A percentile compares a stretch with the other conserved stretches of the same genome.
Evolutionary conservation across 805 yeast genomes (phyloP).

Genomic region (Candida oleophila): DNA sequence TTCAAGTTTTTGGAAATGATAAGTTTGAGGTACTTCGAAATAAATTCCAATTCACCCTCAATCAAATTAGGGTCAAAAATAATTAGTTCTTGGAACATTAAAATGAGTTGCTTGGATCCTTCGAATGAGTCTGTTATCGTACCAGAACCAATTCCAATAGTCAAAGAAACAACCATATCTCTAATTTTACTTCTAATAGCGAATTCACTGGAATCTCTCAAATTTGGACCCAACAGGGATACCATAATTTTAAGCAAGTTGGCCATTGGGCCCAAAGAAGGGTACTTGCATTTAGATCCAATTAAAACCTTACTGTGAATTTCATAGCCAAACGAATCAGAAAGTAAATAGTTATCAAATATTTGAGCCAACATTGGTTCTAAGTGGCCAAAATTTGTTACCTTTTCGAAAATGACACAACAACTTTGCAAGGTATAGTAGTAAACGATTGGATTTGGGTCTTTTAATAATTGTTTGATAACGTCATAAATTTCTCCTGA

Average conservation of each 20-base stretch:
- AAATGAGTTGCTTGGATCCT: constrained; percentile 22
- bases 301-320: constrained; percentile 30
- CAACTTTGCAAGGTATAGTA: constrained; percentile 67
- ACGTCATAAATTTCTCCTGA: constrained; percentile 52
- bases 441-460: constrained; percentile 86
- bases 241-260: constrained; percentile 28
- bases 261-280: constrained; percentile 22
- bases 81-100: constrained; percentile 34
- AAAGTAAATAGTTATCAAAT: constrained; percentile 26
- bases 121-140: constrained; percentile 25
- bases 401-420: constrained; percentile 31
- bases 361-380: constrained; percentile 37
- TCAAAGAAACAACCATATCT: constrained; percentile 26
- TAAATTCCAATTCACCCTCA: constrained; percentile 31
- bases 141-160: constrained; percentile 31
- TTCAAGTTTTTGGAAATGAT: constrained; percentile 36
- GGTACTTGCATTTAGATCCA: constrained; percentile 34
- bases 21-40: constrained; percentile 23
- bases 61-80: constrained; percentile 37
- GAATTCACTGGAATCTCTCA: constrained; percentile 20
- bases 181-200: constrained; percentile 21
- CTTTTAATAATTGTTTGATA: constrained; percentile 57
- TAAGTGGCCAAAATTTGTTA: constrained; percentile 46
- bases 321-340: constrained; percentile 38
- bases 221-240: constrained; percentile 39